Conservation (phyloP, 169 alveolate genomes). For the Toxoplasma gondii region DNA sequence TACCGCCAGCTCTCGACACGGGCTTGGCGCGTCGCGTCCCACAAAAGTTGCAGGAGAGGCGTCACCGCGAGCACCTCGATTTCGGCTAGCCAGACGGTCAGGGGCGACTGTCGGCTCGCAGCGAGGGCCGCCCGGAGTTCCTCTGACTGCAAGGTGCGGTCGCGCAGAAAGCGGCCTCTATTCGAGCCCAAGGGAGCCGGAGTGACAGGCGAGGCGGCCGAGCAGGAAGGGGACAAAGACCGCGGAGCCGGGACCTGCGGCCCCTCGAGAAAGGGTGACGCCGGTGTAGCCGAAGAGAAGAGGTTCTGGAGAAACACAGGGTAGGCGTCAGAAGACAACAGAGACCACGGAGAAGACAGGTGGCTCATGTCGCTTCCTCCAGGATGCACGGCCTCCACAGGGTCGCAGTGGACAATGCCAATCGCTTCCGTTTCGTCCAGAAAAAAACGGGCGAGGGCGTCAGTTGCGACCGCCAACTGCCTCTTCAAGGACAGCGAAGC, state of each 20-base stretch:
- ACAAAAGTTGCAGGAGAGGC: conserved; percentile 4
- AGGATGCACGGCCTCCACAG: background rate
- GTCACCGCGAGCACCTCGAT: background rate
- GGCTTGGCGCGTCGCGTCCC: background rate
- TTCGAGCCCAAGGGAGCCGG: background rate
- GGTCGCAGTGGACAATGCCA: conserved; percentile 17
- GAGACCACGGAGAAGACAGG: background rate
- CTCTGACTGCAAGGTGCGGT: conserved; percentile 30
- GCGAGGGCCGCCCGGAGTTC: background rate
- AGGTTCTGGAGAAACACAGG: background rate
- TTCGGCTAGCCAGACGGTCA: conserved; percentile 14
- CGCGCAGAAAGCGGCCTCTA: conserved; percentile 30
- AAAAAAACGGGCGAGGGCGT: background rate
- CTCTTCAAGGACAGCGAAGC: background rate
- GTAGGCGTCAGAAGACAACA: background rate
- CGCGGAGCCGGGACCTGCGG: background rate
- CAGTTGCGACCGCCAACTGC: background rate
- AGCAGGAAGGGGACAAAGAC: background rate
- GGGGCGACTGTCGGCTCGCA: background rate
- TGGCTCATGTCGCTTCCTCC: background rate
- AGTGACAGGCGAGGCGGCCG: background rate
- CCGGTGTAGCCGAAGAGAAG: background rate
- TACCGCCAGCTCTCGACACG: conserved; percentile 2
- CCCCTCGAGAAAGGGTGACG: background rate
- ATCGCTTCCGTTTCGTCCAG: background rate